Percentiles rank a stretch among this genome's conserved stretches.
Evolutionary conservation across 176 grass and related monocot genomes (phyloP).

Genomic region (Puya raimondii): DNA sequence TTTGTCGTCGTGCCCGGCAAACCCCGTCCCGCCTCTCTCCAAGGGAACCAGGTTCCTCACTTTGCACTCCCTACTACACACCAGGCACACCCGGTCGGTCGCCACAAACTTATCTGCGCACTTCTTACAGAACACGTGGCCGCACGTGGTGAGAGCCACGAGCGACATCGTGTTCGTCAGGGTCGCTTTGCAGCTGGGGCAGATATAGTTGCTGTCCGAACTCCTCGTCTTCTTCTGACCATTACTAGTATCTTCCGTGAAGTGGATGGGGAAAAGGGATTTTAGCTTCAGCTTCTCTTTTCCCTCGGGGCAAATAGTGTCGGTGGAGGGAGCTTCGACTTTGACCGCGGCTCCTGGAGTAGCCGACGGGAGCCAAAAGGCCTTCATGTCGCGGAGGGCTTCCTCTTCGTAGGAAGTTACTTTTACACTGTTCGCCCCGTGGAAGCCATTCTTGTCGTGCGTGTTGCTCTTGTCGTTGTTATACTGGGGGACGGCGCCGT

Average conservation of each 20-base stretch:
- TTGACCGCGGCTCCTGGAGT: conserved; percentile 64
- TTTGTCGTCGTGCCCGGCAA: conserved; percentile 55
- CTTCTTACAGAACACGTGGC: conserved; percentile 97
- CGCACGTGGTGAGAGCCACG: conserved; percentile 63
- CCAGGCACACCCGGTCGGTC: conserved; percentile 59
- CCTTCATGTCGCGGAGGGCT: conserved; percentile 95
- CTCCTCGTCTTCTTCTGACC: conserved; percentile 34
- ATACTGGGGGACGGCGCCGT: conserved; percentile 80
- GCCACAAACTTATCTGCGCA: conserved; percentile 83
- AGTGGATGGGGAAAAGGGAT: conserved; percentile 61
- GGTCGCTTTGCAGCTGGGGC: conserved; percentile 92
- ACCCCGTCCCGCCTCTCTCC: conserved; percentile 96
- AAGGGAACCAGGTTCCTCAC: conserved; percentile 67
- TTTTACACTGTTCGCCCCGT: conserved; percentile 95
- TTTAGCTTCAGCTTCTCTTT: conserved; percentile 95
- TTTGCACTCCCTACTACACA: conserved; percentile 75
- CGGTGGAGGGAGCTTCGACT: conserved; percentile 50
- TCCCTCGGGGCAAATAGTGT: conserved; percentile 74
- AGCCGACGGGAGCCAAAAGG: conserved; percentile 97
- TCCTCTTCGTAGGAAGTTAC: conserved; percentile 96
- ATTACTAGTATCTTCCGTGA: conserved; percentile 52
- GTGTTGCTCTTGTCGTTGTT: conserved; percentile 28
- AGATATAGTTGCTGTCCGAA: conserved; percentile 73
- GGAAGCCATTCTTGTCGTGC: conserved; percentile 70
- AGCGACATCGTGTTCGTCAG: conserved; percentile 80